A percentile compares a stretch with the other conserved stretches of the same genome.
Evolutionary conservation across 148 eudicot species (phyloP).

Genomic region (Spergularia marina): DNA sequence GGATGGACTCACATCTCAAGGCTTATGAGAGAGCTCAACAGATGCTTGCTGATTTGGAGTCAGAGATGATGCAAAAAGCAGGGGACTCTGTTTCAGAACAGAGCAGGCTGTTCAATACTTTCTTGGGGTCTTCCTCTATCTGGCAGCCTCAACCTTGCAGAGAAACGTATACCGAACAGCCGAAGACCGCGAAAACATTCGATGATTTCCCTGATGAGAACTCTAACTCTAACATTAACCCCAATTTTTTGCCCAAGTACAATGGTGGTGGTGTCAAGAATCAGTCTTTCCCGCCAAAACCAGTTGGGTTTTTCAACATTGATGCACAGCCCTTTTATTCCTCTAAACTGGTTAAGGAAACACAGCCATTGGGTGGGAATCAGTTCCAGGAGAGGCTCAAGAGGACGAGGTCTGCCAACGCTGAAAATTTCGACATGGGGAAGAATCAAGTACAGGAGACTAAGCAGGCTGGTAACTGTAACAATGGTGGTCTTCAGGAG

Average conservation of each 20-base stretch:
- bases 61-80: slow-evolving; percentile 71
- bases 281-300: slow-evolving; percentile 27
- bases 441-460: slow-evolving; percentile 25
- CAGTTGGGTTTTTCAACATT: slow-evolving; percentile 34
- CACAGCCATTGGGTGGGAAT: background rate
- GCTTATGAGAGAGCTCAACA: slow-evolving; percentile 97
- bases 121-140: slow-evolving; percentile 76
- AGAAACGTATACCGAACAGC: slow-evolving; percentile 34
- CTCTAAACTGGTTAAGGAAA: slow-evolving; percentile 29
- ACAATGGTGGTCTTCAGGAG: slow-evolving; percentile 21
- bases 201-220: slow-evolving; percentile 42
- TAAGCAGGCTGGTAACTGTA: background rate
- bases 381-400: slow-evolving; percentile 60
- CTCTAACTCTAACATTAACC: slow-evolving; percentile 58
- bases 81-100: slow-evolving; percentile 67
- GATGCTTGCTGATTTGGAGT: slow-evolving; percentile 81
- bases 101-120: slow-evolving; percentile 68
- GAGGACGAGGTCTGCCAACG: slow-evolving; percentile 74
- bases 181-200: slow-evolving; percentile 1
- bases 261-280: background rate
- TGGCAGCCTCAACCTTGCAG: slow-evolving; percentile 99
- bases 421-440: slow-evolving; percentile 23
- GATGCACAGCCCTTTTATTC: slow-evolving; percentile 77
- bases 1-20: slow-evolving; percentile 90
- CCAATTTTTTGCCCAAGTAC: slow-evolving; percentile 27